Conservation (phyloP, 2,329 filamentous ascomycete species). For the Teratosphaeria nubilosa region DNA sequence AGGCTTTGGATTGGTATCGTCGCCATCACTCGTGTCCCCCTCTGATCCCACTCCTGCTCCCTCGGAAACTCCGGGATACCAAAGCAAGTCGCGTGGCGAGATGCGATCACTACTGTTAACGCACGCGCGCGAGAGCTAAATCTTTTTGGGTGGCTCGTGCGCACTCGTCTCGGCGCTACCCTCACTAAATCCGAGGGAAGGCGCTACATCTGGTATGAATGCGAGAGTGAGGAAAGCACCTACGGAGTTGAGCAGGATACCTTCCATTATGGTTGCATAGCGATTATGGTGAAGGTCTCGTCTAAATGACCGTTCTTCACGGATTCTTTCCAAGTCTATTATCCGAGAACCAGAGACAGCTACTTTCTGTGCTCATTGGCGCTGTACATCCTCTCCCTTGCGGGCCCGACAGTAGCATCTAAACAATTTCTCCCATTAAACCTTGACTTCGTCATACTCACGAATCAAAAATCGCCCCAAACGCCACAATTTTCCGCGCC, state of each 20-base stretch:
- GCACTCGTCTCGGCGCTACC: too few relatives aligned
- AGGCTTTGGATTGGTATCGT: constrained; percentile 20
- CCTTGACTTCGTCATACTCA: constrained; percentile 21
- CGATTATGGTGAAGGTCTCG: too few relatives aligned
- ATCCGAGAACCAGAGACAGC: too few relatives aligned
- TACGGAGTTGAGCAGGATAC: too few relatives aligned
- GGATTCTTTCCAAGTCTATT: too few relatives aligned
- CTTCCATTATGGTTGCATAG: too few relatives aligned
- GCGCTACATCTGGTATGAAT: too few relatives aligned
- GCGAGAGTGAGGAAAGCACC: too few relatives aligned
- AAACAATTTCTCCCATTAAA: not conserved
- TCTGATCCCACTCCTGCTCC: not conserved
- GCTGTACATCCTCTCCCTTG: too few relatives aligned
- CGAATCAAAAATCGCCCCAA: constrained; percentile 65
- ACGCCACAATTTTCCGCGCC: constrained; percentile 54
- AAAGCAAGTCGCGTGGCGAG: not conserved
- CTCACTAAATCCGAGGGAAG: too few relatives aligned
- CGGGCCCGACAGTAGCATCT: not conserved
- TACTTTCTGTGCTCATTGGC: too few relatives aligned
- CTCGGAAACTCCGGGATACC: not conserved
- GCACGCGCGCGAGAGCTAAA: not conserved
- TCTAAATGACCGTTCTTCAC: too few relatives aligned
- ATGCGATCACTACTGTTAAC: not conserved
- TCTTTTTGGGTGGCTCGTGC: not conserved
- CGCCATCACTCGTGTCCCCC: not conserved